Evolutionary conservation across 2,329 filamentous ascomycete genomes (phyloP).

Genomic region (Aspergillus sojae): DNA sequence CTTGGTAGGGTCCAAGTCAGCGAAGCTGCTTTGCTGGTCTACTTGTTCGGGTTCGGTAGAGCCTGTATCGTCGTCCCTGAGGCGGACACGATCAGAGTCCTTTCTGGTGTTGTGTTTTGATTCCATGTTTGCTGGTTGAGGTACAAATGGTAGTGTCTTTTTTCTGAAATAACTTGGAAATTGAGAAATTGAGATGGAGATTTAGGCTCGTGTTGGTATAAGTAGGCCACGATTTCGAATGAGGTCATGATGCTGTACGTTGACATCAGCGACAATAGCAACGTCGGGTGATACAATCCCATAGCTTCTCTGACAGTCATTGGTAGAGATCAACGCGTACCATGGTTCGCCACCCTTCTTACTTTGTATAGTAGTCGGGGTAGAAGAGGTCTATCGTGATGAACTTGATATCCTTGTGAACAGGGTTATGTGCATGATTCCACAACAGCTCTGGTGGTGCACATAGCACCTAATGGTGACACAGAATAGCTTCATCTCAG

Average conservation of each 20-base stretch:
- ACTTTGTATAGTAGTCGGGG: neutral
- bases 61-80: neutral
- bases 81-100: neutral
- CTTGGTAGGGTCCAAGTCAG: neutral
- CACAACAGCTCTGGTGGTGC: neutral
- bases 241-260: neutral
- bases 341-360: neutral
- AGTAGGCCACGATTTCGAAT: neutral
- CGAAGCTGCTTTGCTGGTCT: neutral
- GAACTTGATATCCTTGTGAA: neutral
- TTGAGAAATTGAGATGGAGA: too few species aligned
- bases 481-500: neutral
- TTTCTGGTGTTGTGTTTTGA: neutral
- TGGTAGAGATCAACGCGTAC: neutral
- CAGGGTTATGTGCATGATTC: neutral
- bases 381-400: neutral
- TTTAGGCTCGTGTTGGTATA: neutral
- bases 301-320: neutral
- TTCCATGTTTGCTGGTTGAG: neutral
- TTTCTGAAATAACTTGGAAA: neutral
- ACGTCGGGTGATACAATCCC: neutral
- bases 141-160: neutral
- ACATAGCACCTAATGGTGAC: neutral
- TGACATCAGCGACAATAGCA: neutral
- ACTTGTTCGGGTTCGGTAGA: neutral